These are phyloP conservation scores for Populus simonii DNA, from an alignment of 345 rosid genomes.

Conservation along the genomic window DNA sequence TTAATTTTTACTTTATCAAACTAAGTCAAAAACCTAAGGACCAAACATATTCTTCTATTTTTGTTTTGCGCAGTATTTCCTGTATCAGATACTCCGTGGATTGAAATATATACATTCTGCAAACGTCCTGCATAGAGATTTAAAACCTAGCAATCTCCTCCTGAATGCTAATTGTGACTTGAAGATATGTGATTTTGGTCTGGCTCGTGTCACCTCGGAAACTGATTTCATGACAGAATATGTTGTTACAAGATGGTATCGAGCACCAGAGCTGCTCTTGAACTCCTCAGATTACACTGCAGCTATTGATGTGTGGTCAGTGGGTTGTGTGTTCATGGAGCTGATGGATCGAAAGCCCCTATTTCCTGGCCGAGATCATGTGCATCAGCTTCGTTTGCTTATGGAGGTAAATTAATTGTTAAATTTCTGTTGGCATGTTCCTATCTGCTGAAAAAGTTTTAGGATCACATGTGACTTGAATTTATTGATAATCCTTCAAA, in stretches of 20 bases:
- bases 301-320: constrained; percentile 99
- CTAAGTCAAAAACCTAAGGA: background rate
- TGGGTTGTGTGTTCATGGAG: constrained; percentile 92
- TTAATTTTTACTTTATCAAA: background rate
- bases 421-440: background rate
- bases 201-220: constrained; percentile 85
- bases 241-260: constrained; percentile 98
- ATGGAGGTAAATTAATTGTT: constrained; percentile 56
- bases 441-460: background rate
- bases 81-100: constrained; percentile 94
- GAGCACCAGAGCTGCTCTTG: constrained; percentile 86
- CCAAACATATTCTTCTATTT: constrained; percentile 8
- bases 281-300: constrained; percentile 76
- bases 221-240: constrained; percentile 87
- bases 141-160: constrained; percentile 90
- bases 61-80: constrained; percentile 67
- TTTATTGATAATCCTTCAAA: background rate
- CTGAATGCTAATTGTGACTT: constrained; percentile 67
- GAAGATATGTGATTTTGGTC: constrained; percentile 93
- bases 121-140: constrained; percentile 89
- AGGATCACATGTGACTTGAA: background rate
- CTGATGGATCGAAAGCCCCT: constrained; percentile 71
- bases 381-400: constrained; percentile 78
- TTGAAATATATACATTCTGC: constrained; percentile 91
- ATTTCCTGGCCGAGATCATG: constrained; percentile 87